Conservation (phyloP, 1,139 yeast genomes). For the Pichia sp. region DNA sequence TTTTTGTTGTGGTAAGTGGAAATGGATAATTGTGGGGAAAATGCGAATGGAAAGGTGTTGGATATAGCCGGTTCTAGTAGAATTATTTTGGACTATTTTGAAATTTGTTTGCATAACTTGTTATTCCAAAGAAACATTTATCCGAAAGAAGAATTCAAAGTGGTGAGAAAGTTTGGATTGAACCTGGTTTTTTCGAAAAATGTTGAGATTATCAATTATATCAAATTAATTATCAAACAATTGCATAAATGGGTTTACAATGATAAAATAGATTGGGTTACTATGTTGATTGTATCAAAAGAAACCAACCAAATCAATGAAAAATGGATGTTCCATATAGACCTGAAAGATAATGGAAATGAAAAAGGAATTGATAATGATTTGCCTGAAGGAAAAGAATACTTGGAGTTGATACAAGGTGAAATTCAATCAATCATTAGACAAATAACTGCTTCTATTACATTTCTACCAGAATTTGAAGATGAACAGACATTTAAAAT, state of each 20-base stretch:
- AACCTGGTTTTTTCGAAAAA: constrained; percentile 68
- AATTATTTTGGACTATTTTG: constrained; percentile 76
- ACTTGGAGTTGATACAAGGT: constrained; percentile 44
- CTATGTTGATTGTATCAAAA: constrained; percentile 63
- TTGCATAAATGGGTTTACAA: constrained; percentile 75
- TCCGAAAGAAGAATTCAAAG: constrained; percentile 79
- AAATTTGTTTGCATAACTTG: constrained; percentile 70
- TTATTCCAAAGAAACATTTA: constrained; percentile 87
- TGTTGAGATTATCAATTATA: constrained; percentile 67
- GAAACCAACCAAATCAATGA: constrained; percentile 59
- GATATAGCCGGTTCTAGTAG: constrained; percentile 71
- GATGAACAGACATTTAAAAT: constrained; percentile 73
- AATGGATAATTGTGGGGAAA: no score
- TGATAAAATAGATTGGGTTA: constrained; percentile 60
- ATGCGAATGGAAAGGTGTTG: constrained; percentile 13
- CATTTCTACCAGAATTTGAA: constrained; percentile 70
- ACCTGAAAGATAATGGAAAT: constrained; percentile 23
- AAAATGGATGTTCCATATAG: constrained; percentile 78
- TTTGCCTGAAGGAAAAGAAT: not conserved
- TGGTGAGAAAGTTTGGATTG: constrained; percentile 74
- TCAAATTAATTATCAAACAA: constrained; percentile 62
- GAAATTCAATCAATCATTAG: constrained; percentile 83
- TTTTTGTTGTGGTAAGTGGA: no score
- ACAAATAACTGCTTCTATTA: constrained; percentile 82
- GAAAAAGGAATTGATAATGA: not conserved